Percentiles rank a stretch among this genome's conserved stretches.
Conservation (phyloP, 129 eudicot genomes). For the Ambrosia artemisiifolia region DNA sequence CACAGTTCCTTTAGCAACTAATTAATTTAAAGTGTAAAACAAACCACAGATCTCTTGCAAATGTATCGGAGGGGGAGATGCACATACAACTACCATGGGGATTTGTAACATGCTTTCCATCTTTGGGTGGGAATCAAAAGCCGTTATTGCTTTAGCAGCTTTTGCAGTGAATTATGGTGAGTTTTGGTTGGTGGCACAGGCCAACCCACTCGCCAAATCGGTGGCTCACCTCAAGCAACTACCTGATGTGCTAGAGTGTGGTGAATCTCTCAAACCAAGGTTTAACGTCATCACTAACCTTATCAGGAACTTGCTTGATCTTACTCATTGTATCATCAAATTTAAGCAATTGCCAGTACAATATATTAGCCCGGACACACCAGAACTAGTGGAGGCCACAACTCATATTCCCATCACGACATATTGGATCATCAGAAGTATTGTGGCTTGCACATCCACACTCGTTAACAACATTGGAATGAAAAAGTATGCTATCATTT, state of each 20-base stretch:
- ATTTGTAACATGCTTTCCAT: constrained; percentile 51
- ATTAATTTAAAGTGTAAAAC: neutral
- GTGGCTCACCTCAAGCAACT: constrained; percentile 60
- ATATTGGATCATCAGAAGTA: no score
- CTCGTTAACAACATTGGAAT: no score
- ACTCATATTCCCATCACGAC: no score
- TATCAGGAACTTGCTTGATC: constrained; percentile 53
- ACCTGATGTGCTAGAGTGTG: constrained; percentile 39
- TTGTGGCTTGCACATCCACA: no score
- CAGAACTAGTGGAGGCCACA: no score
- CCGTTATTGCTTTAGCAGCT: no score
- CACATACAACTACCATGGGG: constrained; percentile 45
- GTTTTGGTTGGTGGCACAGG: no score
- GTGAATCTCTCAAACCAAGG: constrained; percentile 45
- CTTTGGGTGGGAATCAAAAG: no score
- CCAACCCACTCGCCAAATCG: constrained; percentile 67
- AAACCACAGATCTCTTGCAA: constrained; percentile 53
- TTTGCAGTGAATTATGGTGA: no score
- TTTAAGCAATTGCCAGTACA: constrained; percentile 59
- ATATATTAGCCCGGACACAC: constrained; percentile 43
- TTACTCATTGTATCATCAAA: constrained; percentile 54
- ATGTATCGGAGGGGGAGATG: constrained; percentile 55
- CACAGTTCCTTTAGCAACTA: no score
- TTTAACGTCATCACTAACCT: constrained; percentile 44
- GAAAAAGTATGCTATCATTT: no score